Conservation (phyloP, 352 stramenopile species). For the Phytophthora tubulina region DNA sequence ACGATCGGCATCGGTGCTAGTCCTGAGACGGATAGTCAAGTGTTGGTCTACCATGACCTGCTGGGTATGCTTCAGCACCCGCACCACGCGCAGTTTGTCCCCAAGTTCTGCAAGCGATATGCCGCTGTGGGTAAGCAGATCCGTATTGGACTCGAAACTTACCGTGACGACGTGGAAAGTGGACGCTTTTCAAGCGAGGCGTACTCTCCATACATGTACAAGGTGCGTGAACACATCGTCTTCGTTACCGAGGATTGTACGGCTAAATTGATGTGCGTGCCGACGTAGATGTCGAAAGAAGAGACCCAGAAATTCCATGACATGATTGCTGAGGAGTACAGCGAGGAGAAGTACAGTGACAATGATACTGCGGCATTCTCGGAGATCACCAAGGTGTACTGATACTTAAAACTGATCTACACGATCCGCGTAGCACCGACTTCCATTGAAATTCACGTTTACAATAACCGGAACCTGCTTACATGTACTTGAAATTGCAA, state of each 20-base stretch:
- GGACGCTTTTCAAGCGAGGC: slow-evolving; percentile 94
- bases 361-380: slow-evolving; percentile 45
- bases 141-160: slow-evolving; percentile 94
- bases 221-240: too few species aligned
- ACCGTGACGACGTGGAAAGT: slow-evolving; percentile 96
- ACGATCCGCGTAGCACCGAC: too few species aligned
- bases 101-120: slow-evolving; percentile 99
- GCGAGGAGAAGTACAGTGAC: slow-evolving; percentile 35
- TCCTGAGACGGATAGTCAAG: slow-evolving; percentile 93
- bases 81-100: slow-evolving; percentile 95
- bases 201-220: too few species aligned
- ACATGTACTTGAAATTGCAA: too few species aligned
- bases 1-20: slow-evolving; percentile 99
- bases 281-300: slow-evolving; percentile 77
- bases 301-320: slow-evolving; percentile 75
- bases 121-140: slow-evolving; percentile 95
- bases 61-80: slow-evolving; percentile 98
- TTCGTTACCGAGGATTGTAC: too few species aligned
- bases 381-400: slow-evolving; percentile 88
- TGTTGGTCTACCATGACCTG: slow-evolving; percentile 99
- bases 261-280: too few species aligned
- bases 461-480: too few species aligned
- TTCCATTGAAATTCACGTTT: too few species aligned
- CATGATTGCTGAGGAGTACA: slow-evolving; percentile 72
- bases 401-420: background rate